Conservation (phyloP, 805 yeast genomes). For the Starmera caribaea region DNA sequence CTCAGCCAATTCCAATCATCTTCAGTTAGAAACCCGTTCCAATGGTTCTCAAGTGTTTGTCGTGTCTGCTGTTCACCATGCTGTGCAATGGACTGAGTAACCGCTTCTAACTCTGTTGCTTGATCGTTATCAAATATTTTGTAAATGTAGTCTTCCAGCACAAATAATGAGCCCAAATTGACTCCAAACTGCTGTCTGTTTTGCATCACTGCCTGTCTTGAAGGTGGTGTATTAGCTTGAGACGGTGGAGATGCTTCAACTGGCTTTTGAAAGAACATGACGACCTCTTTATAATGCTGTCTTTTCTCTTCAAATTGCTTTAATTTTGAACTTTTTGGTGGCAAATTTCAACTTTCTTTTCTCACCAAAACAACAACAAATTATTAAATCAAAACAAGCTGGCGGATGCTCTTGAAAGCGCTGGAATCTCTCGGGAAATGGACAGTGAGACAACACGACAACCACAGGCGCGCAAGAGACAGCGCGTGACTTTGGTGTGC, state of each 20-base stretch:
- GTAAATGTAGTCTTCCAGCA: constrained; percentile 73
- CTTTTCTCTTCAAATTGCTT: too few species aligned
- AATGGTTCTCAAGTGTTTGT: constrained; percentile 49
- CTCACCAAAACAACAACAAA: too few species aligned
- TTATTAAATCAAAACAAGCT: too few species aligned
- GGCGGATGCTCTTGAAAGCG: too few species aligned
- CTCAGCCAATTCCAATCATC: constrained; percentile 76
- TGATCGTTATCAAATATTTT: constrained; percentile 50
- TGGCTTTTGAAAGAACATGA: too few species aligned
- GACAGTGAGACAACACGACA: too few species aligned
- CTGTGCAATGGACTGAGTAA: constrained; percentile 34
- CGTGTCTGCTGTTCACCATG: constrained; percentile 48
- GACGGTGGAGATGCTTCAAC: constrained; percentile 16
- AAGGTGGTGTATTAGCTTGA: constrained; percentile 21
- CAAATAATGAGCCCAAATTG: constrained; percentile 74
- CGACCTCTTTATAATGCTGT: too few species aligned
- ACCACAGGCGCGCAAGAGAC: constrained; percentile 9
- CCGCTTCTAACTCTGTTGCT: constrained; percentile 68
- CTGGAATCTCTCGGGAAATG: too few species aligned
- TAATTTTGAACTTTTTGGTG: too few species aligned
- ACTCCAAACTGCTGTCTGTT: constrained; percentile 69
- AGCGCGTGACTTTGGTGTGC: constrained; percentile 25
- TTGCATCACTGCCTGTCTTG: constrained; percentile 42
- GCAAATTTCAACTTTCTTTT: too few species aligned
- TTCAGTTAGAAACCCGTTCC: constrained; percentile 50